Percentiles rank a stretch among this genome's conserved stretches.
These are phyloP conservation scores for Cutaneotrichosporon cavernicola DNA, from an alignment of 1,284 basidiomycete species.

Conservation along the genomic window DNA sequence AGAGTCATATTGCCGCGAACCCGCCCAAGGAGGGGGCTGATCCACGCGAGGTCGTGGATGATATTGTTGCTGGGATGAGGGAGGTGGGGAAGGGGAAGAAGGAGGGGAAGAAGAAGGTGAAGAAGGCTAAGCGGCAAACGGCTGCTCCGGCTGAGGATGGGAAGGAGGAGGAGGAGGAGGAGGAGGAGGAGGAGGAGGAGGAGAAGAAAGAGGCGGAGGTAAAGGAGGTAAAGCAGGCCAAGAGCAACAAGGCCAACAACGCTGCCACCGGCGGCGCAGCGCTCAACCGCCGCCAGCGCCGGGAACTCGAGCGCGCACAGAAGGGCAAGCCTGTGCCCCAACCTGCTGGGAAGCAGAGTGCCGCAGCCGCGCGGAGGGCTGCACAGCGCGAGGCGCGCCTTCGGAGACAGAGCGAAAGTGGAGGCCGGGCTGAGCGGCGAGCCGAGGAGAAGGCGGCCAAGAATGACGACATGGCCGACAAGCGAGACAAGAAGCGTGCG, in stretches of 20 bases:
- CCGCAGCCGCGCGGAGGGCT: slow-evolving; percentile 14
- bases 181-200: slow-evolving; percentile 10
- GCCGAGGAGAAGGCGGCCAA: slow-evolving; percentile 8
- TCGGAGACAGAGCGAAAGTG: slow-evolving; percentile 10
- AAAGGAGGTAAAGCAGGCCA: slow-evolving; percentile 5
- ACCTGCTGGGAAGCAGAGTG: slow-evolving; percentile 6
- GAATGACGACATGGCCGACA: slow-evolving; percentile 10
- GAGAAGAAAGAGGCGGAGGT: slow-evolving; percentile 5
- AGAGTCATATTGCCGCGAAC: slow-evolving; percentile 20
- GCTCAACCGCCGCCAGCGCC: slow-evolving; percentile 24
- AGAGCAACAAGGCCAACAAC: neutral
- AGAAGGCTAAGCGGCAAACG: slow-evolving; percentile 8
- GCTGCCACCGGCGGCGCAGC: neutral
- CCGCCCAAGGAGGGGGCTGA: slow-evolving; percentile 23
- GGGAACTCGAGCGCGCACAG: slow-evolving; percentile 18
- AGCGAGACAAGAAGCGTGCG: slow-evolving; percentile 14
- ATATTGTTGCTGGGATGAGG: slow-evolving; percentile 28
- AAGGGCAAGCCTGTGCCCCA: slow-evolving; percentile 12
- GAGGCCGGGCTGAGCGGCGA: slow-evolving; percentile 15
- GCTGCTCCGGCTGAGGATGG: neutral
- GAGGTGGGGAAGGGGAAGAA: neutral
- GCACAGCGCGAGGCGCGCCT: slow-evolving; percentile 15
- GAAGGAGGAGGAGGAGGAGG: slow-evolving; percentile 12
- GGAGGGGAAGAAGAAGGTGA: slow-evolving; percentile 2
- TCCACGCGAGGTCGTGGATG: slow-evolving; percentile 36